Base-by-base conservation (phyloP, 2,329 filamentous ascomycete species). In the Basipetospora chlamydospora region DNA sequence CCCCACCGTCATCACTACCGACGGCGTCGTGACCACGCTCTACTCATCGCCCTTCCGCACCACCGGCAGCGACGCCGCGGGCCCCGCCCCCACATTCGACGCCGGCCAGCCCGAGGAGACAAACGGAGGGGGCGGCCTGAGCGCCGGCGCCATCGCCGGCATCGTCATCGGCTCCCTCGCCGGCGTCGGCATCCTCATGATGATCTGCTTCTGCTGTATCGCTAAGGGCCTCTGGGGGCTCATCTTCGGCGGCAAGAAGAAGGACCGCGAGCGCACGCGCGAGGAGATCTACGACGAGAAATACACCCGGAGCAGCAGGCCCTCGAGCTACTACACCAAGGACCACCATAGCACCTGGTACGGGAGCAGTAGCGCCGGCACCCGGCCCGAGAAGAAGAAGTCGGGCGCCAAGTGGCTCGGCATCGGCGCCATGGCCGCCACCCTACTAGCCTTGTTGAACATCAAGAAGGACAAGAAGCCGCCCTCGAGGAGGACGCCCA, bases 171-270 rank as follows among this genome's bases (percentile, higher is more conserved):
- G 81, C 43, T 70, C 73, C 9, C 64, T 87, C 33, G 67, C 69
- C 11, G 81, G 78, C 42, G 63, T 85, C 25, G 56, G 67, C 28
- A 61, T 87, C 3, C 68, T 87, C 16, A 60, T 78, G 4, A 66
- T 82, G 6, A 58, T 86, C 49, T 85, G 79, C 63, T 76, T 82
- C 60, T 86, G 75, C 66, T 83, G 79, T 61, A 75, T 77, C 41
- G 65, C 69, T 40, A 66, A 69, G 44, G 71, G 71, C 11, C 59
- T 77, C 29, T 80, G 74, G 66, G 64, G 72, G 43, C 66, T 68
- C 33, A 53, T 81, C 45, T 71, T 83, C 44, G 77, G 77, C 22
- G 66, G 73, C 47, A 62, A 61, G 46, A 62, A 62, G 45, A 66
- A 64, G 48, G 57, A 56, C 44, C 57, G 56, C 37, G 58, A 58